Evolutionary conservation across 2,329 filamentous ascomycete genomes (phyloP).

Genomic region (Cryphonectria radicalis): DNA sequence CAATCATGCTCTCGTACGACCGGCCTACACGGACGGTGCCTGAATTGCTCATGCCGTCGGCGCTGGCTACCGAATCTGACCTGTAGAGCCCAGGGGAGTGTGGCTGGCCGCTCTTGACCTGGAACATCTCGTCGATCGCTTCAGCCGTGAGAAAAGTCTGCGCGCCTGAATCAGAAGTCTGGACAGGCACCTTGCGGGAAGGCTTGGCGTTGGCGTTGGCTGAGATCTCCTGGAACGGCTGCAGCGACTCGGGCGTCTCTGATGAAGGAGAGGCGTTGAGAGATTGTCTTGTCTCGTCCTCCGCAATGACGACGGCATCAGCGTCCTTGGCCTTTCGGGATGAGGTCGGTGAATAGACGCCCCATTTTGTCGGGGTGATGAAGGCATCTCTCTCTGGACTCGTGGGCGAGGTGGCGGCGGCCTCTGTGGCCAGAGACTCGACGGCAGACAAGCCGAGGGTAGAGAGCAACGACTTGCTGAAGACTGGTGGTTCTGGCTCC

Average conservation of each 20-base stretch:
- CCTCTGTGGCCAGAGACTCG: conserved; percentile 51
- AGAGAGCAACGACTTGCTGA: conserved; percentile 30
- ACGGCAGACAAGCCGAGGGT: conserved; percentile 49
- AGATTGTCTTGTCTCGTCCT: conserved; percentile 66
- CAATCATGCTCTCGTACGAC: conserved; percentile 56
- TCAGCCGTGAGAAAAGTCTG: conserved; percentile 85
- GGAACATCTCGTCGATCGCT: conserved; percentile 77
- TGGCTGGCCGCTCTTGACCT: conserved; percentile 48
- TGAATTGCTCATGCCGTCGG: conserved; percentile 36
- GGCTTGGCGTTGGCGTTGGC: conserved; percentile 54
- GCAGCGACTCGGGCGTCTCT: conserved; percentile 59
- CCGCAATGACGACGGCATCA: conserved; percentile 57
- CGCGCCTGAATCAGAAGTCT: conserved; percentile 71
- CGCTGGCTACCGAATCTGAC: conserved; percentile 40
- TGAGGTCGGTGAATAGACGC: conserved; percentile 38
- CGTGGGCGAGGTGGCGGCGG: conserved; percentile 51
- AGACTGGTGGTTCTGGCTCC: conserved; percentile 35
- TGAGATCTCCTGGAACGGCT: conserved; percentile 66
- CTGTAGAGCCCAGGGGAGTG: conserved; percentile 40
- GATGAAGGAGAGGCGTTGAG: conserved; percentile 45
- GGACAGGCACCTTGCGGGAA: conserved; percentile 44
- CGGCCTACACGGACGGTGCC: conserved; percentile 48
- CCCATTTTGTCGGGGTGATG: conserved; percentile 39
- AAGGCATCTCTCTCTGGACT: conserved; percentile 61
- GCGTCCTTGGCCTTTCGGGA: conserved; percentile 48